A percentile compares a stretch with the other conserved stretches of the same genome.
These are phyloP conservation scores for Orbilia ellipsospora DNA, from an alignment of 2,329 filamentous ascomycete species.

Conservation along the genomic window DNA sequence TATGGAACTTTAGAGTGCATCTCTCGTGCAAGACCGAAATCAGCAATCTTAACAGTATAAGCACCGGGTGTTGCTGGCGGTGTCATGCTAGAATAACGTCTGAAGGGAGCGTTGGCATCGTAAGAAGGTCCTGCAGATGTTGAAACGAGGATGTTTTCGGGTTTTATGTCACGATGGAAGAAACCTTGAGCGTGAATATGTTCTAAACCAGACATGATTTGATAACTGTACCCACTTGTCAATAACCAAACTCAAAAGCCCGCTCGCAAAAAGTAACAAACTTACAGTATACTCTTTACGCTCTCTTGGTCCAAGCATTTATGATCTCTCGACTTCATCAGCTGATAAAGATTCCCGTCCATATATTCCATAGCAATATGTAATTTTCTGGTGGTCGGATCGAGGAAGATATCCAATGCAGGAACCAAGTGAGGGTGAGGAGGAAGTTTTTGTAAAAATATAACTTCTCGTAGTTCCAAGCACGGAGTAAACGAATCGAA, in stretches of 20 bases:
- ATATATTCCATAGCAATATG: conserved; percentile 99
- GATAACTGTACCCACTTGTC: conserved; percentile 67
- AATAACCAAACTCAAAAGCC: not conserved
- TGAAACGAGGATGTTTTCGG: conserved; percentile 97
- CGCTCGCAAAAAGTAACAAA: conserved; percentile 9
- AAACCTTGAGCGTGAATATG: conserved; percentile 98
- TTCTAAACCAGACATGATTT: conserved; percentile 94
- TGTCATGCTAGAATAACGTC: conserved; percentile 90
- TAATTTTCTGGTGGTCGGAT: conserved; percentile 93
- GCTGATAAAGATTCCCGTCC: conserved; percentile 97
- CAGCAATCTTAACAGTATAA: conserved; percentile 98
- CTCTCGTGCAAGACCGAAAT: conserved; percentile 96
- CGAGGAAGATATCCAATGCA: conserved; percentile 96
- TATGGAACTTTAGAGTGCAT: conserved; percentile 96
- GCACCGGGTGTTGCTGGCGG: conserved; percentile 92
- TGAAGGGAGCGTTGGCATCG: conserved; percentile 85
- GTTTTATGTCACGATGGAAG: conserved; percentile 99
- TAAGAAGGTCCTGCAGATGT: conserved; percentile 77
- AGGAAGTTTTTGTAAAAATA: conserved; percentile 91
- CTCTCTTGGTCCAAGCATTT: conserved; percentile 89
- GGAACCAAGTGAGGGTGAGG: conserved; percentile 93
- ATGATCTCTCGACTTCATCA: conserved; percentile 98
- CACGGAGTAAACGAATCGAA: conserved; percentile 93
- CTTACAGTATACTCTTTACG: conserved; percentile 88
- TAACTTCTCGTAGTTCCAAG: conserved; percentile 92